Evolutionary conservation across 331 rosid species (phyloP).

Genomic region (Cydonia oblonga): DNA sequence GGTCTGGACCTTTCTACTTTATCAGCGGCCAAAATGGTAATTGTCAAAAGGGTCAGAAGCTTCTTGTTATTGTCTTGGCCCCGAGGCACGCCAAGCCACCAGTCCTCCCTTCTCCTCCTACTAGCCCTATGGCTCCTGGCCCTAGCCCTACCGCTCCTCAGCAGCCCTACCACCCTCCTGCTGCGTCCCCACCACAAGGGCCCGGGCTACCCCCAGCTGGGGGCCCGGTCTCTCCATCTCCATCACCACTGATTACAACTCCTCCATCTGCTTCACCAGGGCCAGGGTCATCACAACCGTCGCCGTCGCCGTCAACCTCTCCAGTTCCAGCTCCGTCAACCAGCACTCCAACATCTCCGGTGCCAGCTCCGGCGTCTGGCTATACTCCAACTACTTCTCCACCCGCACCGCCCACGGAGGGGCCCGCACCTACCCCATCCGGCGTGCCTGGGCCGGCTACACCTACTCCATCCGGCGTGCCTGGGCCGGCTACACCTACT

Average conservation of each 20-base stretch:
- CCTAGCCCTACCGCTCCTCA: neutral
- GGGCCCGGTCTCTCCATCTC: too few species aligned
- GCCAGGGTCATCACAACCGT: too few species aligned
- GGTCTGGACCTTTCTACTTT: slow-evolving; percentile 67
- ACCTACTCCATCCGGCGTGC: neutral
- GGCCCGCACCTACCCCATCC: neutral
- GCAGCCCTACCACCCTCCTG: neutral
- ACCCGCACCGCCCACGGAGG: neutral
- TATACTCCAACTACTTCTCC: neutral
- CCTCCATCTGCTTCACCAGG: too few species aligned
- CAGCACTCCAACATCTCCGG: slow-evolving; percentile 2
- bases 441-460: neutral
- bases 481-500: neutral
- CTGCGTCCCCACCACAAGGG: neutral
- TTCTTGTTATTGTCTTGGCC: slow-evolving; percentile 46
- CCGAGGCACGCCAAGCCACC: slow-evolving; percentile 9
- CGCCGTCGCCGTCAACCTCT: too few species aligned
- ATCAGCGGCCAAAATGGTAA: slow-evolving; percentile 47
- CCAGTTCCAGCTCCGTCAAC: neutral
- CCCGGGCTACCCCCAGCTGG: neutral
- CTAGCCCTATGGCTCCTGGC: neutral
- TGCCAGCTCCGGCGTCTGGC: neutral
- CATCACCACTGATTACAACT: too few species aligned
- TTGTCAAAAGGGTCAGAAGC: slow-evolving; percentile 71
- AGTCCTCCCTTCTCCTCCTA: neutral